Base-by-base conservation (phyloP, 2,329 filamentous ascomycete genomes). In the Fusarium devonianum region DNA sequence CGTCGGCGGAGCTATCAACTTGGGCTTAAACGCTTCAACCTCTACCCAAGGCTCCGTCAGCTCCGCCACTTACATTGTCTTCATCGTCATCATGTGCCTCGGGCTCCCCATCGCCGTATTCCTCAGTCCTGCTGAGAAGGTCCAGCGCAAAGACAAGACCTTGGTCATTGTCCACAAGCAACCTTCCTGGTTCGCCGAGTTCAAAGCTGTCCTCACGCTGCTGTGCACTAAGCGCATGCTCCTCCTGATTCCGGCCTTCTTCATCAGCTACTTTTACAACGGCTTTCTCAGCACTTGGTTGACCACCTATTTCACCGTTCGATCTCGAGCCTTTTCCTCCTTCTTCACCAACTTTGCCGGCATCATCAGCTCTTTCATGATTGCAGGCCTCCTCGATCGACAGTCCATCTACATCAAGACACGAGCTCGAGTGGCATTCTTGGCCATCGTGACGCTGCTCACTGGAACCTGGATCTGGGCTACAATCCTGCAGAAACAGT, bases 1-100 rank as follows among this genome's bases (percentile, higher is more conserved):
- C 0, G 50, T 59, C 6, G 86, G 86, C 7, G 86, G 85, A 4
- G 83, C 84, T 2, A 83, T 89, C 62, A 87, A 86, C 40, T 69
- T 89, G 2, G 83, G 83, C 0, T 69, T 89, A n/a, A 88, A 89
- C 58, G 55, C 55, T 4, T 42, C 58, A 18, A 34, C 40, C 1
- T 44, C 40, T 0, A 28, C 39, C 1, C n/a, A 38, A 7, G 56
- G 56, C 22, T 48, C 43, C 2, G 51, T 59, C 11, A 55, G 49
- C 22, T 43, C 40, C 9, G 43, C 41, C 2, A 56, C 55, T 3
- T 57, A 58, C 12, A 25, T 49, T 9, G 37, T 42, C 23, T 49
- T 49, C 23, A 36, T 49, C n/a, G 25, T 18, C 12, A 38, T 46
- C 33, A 30, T 32, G 42, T 38, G 33, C 22, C 33, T 46, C 10